Conservation (phyloP, 805 yeast genomes). For the Candida insectalens region DNA sequence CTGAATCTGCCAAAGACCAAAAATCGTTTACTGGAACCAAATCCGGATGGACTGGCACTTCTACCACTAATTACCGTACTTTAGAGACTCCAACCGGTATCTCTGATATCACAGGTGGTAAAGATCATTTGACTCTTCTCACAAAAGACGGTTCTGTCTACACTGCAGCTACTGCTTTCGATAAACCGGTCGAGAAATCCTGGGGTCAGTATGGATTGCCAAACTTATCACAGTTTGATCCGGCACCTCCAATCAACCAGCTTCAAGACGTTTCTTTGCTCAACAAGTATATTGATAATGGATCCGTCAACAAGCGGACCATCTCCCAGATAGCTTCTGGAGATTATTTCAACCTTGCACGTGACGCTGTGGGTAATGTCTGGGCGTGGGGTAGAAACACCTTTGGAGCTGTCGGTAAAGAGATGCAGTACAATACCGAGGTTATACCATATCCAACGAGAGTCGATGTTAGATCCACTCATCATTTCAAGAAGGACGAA, state of each 20-base stretch:
- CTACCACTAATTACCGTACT: constrained; percentile 9
- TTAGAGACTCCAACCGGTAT: constrained; percentile 12
- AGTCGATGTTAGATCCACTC: constrained; percentile 28
- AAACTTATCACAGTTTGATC: constrained; percentile 51
- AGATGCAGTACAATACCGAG: constrained; percentile 57
- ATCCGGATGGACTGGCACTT: constrained; percentile 10
- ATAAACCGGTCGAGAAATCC: constrained; percentile 30
- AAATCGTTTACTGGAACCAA: constrained; percentile 4
- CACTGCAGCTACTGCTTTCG: constrained; percentile 48
- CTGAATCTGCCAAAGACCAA: constrained; percentile 20
- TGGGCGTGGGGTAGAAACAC: constrained; percentile 83
- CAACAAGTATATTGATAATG: constrained; percentile 31
- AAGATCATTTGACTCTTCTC: constrained; percentile 56
- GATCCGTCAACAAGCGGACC: constrained; percentile 26
- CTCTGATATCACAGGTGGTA: constrained; percentile 46
- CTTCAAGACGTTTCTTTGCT: constrained; percentile 49
- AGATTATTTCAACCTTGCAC: constrained; percentile 57
- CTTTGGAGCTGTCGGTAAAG: constrained; percentile 76
- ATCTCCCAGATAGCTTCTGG: constrained; percentile 67
- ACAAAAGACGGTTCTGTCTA: constrained; percentile 52
- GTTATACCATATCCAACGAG: constrained; percentile 60
- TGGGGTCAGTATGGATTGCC: constrained; percentile 85
- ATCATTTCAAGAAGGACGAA: constrained; percentile 29
- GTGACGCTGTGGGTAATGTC: constrained; percentile 58
- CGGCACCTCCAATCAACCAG: constrained; percentile 37